These are phyloP conservation scores for Cercis canadensis DNA, from an alignment of 306 rosid species.

Conservation along the genomic window DNA sequence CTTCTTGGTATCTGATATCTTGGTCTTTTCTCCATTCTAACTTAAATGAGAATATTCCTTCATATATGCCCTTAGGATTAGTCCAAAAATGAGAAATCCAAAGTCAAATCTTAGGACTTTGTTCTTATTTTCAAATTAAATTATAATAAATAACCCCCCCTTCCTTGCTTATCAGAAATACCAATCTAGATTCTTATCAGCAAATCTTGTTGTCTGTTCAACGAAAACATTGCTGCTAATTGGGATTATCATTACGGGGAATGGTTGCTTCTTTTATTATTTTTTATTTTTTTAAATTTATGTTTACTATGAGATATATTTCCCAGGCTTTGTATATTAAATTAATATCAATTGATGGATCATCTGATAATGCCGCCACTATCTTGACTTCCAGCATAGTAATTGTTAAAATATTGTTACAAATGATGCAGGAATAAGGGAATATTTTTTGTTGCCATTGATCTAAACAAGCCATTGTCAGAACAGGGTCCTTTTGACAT, in stretches of 20 bases:
- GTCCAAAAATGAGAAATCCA: constrained; percentile 26
- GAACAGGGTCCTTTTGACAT: constrained; percentile 64
- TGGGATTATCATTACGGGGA: constrained; percentile 5
- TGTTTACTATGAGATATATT: neutral
- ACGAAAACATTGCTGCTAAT: constrained; percentile 25
- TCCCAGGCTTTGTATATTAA: neutral
- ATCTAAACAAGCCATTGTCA: constrained; percentile 47
- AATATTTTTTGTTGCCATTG: constrained; percentile 53
- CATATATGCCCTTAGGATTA: constrained; percentile 46
- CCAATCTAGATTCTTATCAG: constrained; percentile 22
- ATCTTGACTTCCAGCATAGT: neutral
- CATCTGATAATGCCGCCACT: neutral
- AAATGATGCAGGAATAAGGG: constrained; percentile 55
- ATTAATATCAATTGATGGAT: neutral
- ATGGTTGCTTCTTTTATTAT: neutral
- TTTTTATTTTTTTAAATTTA: neutral
- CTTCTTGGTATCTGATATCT: constrained; percentile 33
- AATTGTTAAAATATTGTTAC: constrained; percentile 17
- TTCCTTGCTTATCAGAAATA: constrained; percentile 21
- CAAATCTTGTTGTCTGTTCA: constrained; percentile 9
- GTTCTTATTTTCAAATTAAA: constrained; percentile 27
- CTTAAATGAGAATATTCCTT: constrained; percentile 51
- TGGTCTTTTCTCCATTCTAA: constrained; percentile 24
- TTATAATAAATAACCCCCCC: neutral
- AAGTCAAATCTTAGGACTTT: constrained; percentile 38